These are phyloP conservation scores for Xylariaceae sp. DNA, from an alignment of 2,329 filamentous ascomycete genomes.

Conservation along the genomic window DNA sequence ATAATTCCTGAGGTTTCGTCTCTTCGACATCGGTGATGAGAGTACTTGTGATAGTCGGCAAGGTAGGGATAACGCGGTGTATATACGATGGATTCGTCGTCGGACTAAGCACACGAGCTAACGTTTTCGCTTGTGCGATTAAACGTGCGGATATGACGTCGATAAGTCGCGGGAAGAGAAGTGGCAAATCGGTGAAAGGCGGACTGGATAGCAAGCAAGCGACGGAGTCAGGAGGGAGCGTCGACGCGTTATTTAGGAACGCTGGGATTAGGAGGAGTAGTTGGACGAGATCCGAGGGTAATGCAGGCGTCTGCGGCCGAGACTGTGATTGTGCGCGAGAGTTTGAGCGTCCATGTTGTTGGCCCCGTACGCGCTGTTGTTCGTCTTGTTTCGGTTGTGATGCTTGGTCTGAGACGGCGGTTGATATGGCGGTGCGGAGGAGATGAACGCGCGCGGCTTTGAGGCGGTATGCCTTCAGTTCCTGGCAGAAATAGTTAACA, in stretches of 20 bases:
- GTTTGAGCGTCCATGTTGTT: conserved; percentile 23
- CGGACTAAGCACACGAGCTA: conserved; percentile 45
- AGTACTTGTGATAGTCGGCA: conserved; percentile 37
- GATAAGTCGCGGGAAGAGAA: conserved; percentile 44
- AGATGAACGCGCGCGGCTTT: conserved; percentile 46
- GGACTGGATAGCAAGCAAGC: conserved; percentile 45
- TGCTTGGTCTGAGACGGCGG: conserved; percentile 32
- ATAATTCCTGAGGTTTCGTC: conserved; percentile 28
- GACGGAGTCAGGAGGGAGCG: conserved; percentile 34
- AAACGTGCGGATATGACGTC: conserved; percentile 46
- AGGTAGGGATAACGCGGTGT: conserved; percentile 50
- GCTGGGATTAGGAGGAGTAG: conserved; percentile 51
- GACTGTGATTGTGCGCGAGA: conserved; percentile 21
- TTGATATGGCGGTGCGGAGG: conserved; percentile 45
- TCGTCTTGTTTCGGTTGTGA: neutral
- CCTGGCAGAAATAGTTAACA: conserved; percentile 31
- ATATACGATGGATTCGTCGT: conserved; percentile 50
- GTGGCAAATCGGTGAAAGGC: conserved; percentile 43
- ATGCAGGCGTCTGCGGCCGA: conserved; percentile 19
- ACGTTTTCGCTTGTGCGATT: conserved; percentile 41
- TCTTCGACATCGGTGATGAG: conserved; percentile 34
- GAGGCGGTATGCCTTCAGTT: conserved; percentile 45
- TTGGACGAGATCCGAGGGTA: conserved; percentile 44
- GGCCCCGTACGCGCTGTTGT: conserved; percentile 24
- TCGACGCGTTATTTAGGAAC: conserved; percentile 37